Percentiles rank a stretch among this genome's conserved stretches.
phyloP scores from a whole-genome alignment of 441 rosid species.

The Arabidopsis lyrata region DNA sequence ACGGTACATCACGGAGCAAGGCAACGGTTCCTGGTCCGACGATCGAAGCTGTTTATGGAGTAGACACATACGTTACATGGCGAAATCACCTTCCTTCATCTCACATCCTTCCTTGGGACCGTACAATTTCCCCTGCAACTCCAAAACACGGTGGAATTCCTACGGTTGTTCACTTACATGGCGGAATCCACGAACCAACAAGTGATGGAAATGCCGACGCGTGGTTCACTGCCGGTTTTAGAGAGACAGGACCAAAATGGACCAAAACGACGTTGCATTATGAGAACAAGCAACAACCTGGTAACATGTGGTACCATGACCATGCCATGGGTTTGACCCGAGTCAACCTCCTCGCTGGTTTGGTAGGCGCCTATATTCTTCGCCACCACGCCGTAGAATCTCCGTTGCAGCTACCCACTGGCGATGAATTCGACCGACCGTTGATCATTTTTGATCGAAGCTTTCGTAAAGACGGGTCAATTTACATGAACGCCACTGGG shows the following conservation, averaged over 20 bases:
- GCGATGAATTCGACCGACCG: slow-evolving; percentile 66
- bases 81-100: slow-evolving; percentile 79
- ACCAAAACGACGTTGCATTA: slow-evolving; percentile 64
- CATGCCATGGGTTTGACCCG: slow-evolving; percentile 95
- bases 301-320: slow-evolving; percentile 97
- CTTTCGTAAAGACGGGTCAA: slow-evolving; percentile 68
- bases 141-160: slow-evolving; percentile 70
- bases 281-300: slow-evolving; percentile 80
- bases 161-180: slow-evolving; percentile 95
- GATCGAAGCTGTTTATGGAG: slow-evolving; percentile 77
- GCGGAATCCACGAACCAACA: slow-evolving; percentile 71
- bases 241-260: slow-evolving; percentile 77
- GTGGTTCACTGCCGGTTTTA: slow-evolving; percentile 81
- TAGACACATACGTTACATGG: slow-evolving; percentile 78
- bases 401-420: slow-evolving; percentile 61
- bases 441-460: slow-evolving; percentile 78
- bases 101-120: slow-evolving; percentile 93
- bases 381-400: slow-evolving; percentile 66
- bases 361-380: slow-evolving; percentile 74
- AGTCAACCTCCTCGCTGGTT: slow-evolving; percentile 84
- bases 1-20: slow-evolving; percentile 57
- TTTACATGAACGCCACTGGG: slow-evolving; percentile 87
- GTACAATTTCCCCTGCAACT: slow-evolving; percentile 73
- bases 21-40: slow-evolving; percentile 97
- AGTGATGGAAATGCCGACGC: slow-evolving; percentile 81